phyloP scores from a whole-genome alignment of 768 basidiomycete species.

The Kwoniella bestiolae region DNA sequence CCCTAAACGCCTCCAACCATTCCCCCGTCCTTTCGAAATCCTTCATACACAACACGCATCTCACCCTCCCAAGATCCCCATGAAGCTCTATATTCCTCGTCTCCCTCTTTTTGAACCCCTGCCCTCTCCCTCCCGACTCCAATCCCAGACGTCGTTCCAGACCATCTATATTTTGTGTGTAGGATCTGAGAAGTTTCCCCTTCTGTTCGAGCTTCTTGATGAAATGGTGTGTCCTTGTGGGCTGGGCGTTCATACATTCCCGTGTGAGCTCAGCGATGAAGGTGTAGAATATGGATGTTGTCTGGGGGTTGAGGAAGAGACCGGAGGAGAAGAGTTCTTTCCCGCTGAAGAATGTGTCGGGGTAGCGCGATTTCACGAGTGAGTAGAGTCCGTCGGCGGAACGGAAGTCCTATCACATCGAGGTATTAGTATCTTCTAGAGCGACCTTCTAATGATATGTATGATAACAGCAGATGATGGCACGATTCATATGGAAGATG shows the following conservation, averaged over 20 bases:
- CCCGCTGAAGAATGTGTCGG: constrained; percentile 82
- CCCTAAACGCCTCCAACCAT: constrained; percentile 68
- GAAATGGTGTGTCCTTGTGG: constrained; percentile 85
- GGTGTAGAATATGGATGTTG: constrained; percentile 88
- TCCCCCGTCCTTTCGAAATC: constrained; percentile 72
- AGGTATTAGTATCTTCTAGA: background rate
- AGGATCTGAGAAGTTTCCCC: constrained; percentile 82
- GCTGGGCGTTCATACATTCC: constrained; percentile 67
- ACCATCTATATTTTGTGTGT: constrained; percentile 98
- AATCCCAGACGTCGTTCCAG: constrained; percentile 82
- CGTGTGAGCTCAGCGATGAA: constrained; percentile 91
- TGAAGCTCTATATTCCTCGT: constrained; percentile 91
- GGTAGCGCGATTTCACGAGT: constrained; percentile 82
- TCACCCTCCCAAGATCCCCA: constrained; percentile 88
- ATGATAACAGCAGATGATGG: background rate
- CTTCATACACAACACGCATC: constrained; percentile 82
- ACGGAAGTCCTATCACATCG: constrained; percentile 78
- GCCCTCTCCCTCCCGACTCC: constrained; percentile 67
- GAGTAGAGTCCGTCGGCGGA: constrained; percentile 91
- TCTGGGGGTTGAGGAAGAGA: constrained; percentile 81
- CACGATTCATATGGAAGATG: too few relatives aligned
- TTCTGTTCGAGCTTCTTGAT: constrained; percentile 81
- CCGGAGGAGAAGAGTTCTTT: constrained; percentile 94
- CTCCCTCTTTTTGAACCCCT: constrained; percentile 69
- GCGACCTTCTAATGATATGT: background rate